Evolutionary conservation across 192 early-diverging fungal genomes (phyloP).

Genomic region (Backusella macrospora): DNA sequence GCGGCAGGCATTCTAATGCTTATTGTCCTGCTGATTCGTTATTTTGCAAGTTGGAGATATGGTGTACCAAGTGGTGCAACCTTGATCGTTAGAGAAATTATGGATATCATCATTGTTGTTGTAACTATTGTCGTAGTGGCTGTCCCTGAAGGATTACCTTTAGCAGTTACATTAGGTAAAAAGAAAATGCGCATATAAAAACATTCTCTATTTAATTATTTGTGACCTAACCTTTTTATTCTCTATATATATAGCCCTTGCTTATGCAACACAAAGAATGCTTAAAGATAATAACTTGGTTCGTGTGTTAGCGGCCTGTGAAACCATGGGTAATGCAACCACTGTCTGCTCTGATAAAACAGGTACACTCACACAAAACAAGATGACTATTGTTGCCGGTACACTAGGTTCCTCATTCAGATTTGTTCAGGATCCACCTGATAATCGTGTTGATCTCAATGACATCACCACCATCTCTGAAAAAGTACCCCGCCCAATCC

Average conservation of each 20-base stretch:
- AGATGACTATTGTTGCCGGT: constrained; percentile 95
- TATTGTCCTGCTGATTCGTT: constrained; percentile 83
- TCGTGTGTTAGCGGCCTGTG: constrained; percentile 93
- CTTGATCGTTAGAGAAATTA: constrained; percentile 65
- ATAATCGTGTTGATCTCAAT: constrained; percentile 44
- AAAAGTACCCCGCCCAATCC: constrained; percentile 44
- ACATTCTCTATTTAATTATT: constrained; percentile 2
- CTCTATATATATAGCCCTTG: constrained; percentile 76
- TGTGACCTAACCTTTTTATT: not conserved
- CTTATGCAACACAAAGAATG: constrained; percentile 94
- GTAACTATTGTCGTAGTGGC: constrained; percentile 97
- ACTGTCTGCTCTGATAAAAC: constrained; percentile 99
- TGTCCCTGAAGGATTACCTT: constrained; percentile 96
- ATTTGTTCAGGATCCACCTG: constrained; percentile 48
- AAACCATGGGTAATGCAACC: constrained; percentile 99
- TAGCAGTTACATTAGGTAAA: constrained; percentile 88
- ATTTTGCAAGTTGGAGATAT: constrained; percentile 64
- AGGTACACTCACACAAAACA: constrained; percentile 96
- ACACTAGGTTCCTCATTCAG: constrained; percentile 76
- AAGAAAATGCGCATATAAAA: not conserved
- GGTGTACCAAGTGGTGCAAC: constrained; percentile 39
- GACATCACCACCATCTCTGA: constrained; percentile 51
- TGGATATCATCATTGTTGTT: constrained; percentile 85
- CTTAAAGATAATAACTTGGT: constrained; percentile 98
- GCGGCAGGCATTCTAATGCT: constrained; percentile 86